These are phyloP conservation scores for Nannizzia gypsea DNA, from an alignment of 2,329 filamentous ascomycete species.

Conservation along the genomic window DNA sequence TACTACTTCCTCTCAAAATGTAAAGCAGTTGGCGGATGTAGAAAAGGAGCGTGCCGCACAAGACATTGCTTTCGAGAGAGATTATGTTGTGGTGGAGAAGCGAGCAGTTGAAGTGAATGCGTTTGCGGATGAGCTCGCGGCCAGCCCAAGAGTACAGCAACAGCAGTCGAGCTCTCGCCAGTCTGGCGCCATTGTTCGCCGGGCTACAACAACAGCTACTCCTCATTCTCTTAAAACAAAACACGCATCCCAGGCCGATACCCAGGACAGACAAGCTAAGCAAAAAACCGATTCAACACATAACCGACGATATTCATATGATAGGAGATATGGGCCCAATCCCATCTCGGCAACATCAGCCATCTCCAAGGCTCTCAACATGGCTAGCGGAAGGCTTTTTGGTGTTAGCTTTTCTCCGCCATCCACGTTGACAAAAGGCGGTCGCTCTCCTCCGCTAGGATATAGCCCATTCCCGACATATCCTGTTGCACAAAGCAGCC, in stretches of 20 bases:
- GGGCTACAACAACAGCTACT: slow-evolving; percentile 61
- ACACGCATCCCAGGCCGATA: slow-evolving; percentile 49
- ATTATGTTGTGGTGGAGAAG: slow-evolving; percentile 95
- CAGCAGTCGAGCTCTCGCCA: slow-evolving; percentile 41
- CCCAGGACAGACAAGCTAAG: slow-evolving; percentile 61
- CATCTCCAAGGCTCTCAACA: slow-evolving; percentile 87
- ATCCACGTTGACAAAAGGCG: slow-evolving; percentile 33
- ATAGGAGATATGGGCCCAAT: slow-evolving; percentile 61
- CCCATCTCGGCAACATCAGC: slow-evolving; percentile 75
- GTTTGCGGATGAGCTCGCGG: slow-evolving; percentile 85
- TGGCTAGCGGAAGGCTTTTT: slow-evolving; percentile 59
- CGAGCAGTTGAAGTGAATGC: slow-evolving; percentile 92
- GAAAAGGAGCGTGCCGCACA: slow-evolving; percentile 53
- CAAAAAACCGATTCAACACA: slow-evolving; percentile 49
- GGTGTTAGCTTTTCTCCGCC: slow-evolving; percentile 41
- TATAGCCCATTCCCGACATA: slow-evolving; percentile 72
- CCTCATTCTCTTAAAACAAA: slow-evolving; percentile 54
- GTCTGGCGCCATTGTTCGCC: slow-evolving; percentile 54
- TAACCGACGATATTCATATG: slow-evolving; percentile 67
- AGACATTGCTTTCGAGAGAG: slow-evolving; percentile 79
- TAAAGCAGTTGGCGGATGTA: not conserved
- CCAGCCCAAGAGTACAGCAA: slow-evolving; percentile 56
- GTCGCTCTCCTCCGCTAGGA: slow-evolving; percentile 34
- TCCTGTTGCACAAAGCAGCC: slow-evolving; percentile 58
- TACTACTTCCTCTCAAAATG: not conserved